Evolutionary conservation across 2,329 filamentous ascomycete species (phyloP), one percentile per base, ranked within the genome.

Genomic region (Colletotrichum plurivorum): DNA sequence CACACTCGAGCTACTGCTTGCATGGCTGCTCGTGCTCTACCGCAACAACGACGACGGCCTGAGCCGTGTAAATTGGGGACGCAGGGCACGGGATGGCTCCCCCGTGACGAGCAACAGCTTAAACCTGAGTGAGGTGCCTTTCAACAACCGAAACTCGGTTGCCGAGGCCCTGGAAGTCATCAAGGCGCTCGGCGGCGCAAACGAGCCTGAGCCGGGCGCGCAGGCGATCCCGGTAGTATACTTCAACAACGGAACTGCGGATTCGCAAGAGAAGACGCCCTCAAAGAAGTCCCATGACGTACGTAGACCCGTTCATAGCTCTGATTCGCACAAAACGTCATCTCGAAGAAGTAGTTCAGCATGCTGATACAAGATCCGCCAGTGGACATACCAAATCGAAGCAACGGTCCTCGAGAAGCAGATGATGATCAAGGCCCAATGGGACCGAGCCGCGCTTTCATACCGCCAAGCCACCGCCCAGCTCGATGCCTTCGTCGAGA

Each of bases 301-400:
- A 63, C 41, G 67, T 68, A 54, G 63, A 51, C 48, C 36, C 52
- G 18, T 16, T n/a, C 22, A 22, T 48, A 36, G 25, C 45, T 31
- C 45, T 41, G 10, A 46, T 46, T 10, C 15, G 20, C 41, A 45
- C 36, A 27, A 22, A 31, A 10, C 12, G 1, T 36, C 46, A 5
- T 13, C 16, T 7, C 31, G 31, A 36, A 10, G 25, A 52, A 9
- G 45, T 13, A 53, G 31, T n/a, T 31, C 36, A 31, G 12, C 13
- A 48, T 55, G 57, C 57, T 68, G 64, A 68, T 43, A 18, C 16
- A 43, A 48, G n/a, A 45, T 36, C 8, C 36, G 27, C 10, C 52
- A 74, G 73, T 74, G 72, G 72, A 74, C 73, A 25, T 74, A 74
- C 49, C 71, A 74, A 41, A 66, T 74, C 48, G 65, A 71, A 49